Percentiles rank a stretch among this genome's conserved stretches.
Conservation (phyloP, 345 rosid species). For the Syzygium oleosum region DNA sequence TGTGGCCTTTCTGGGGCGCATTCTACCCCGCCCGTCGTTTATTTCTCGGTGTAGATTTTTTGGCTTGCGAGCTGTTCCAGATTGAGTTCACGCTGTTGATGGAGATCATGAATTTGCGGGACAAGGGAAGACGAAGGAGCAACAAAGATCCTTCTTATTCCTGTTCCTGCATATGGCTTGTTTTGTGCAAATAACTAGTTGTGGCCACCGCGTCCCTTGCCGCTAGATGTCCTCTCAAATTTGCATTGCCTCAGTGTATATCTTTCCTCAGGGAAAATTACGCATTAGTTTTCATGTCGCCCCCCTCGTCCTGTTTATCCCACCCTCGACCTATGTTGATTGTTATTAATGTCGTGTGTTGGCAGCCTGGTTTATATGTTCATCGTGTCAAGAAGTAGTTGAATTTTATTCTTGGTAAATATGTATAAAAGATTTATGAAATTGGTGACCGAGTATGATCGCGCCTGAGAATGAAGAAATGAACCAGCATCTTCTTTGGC, state of each 20-base stretch:
- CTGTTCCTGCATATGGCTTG: background rate
- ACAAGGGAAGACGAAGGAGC: background rate
- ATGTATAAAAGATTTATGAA: background rate
- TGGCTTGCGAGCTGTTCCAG: background rate
- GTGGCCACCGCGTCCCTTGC: background rate
- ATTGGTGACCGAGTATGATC: background rate
- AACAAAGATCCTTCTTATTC: background rate
- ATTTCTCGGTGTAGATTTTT: background rate
- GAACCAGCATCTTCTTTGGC: background rate
- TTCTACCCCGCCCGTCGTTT: background rate
- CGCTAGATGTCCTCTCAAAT: background rate
- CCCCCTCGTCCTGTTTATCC: background rate
- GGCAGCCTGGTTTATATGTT: background rate
- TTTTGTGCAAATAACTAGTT: background rate
- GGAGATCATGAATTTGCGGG: background rate
- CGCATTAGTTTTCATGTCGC: background rate
- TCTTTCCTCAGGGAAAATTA: background rate
- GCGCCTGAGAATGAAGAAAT: background rate
- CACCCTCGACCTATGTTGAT: background rate
- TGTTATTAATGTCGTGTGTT: background rate
- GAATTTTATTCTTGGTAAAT: background rate
- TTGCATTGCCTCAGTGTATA: background rate
- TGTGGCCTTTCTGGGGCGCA: background rate
- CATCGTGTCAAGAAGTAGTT: background rate
- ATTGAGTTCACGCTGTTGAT: background rate